Conservation (phyloP, 257 asterid species). For the Penstemon davidsonii region DNA sequence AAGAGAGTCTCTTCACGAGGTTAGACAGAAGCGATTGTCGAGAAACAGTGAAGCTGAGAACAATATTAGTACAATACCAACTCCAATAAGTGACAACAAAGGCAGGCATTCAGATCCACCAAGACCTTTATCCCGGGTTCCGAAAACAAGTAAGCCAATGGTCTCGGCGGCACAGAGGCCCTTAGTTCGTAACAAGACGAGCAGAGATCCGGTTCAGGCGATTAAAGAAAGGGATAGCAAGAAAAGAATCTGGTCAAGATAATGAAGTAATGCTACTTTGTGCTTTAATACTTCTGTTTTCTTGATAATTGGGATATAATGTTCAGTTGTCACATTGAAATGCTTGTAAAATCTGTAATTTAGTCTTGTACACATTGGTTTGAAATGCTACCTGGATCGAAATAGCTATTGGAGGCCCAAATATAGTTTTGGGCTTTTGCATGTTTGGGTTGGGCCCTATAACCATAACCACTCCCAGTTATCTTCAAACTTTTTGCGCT, state of each 20-base stretch:
- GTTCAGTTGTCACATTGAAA: not conserved
- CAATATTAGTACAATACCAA: conserved; percentile 32
- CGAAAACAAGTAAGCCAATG: conserved; percentile 52
- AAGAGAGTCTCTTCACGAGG: conserved; percentile 37
- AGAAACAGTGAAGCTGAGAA: conserved; percentile 62
- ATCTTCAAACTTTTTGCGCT: too few species aligned
- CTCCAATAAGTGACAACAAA: conserved; percentile 44
- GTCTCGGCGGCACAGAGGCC: conserved; percentile 46
- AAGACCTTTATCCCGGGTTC: conserved; percentile 44
- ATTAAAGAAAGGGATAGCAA: conserved; percentile 76
- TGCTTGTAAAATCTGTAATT: not conserved
- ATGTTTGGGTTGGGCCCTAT: too few species aligned
- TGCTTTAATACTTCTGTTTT: conserved; percentile 19
- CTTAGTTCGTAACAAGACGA: conserved; percentile 43
- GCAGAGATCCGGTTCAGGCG: conserved; percentile 62
- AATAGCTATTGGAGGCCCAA: conserved; percentile 9
- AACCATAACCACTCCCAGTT: too few species aligned
- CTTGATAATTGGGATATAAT: not conserved
- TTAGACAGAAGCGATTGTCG: conserved; percentile 59
- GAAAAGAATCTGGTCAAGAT: conserved; percentile 88
- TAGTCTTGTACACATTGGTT: not conserved
- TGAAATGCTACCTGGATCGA: not conserved
- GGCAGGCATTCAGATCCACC: conserved; percentile 67
- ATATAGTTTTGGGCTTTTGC: conserved; percentile 18
- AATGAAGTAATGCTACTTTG: conserved; percentile 16